Evolutionary conservation across 106 monocot species (phyloP), one percentile per base, ranked within the genome.

Genomic region (Iris macrosiphon): DNA sequence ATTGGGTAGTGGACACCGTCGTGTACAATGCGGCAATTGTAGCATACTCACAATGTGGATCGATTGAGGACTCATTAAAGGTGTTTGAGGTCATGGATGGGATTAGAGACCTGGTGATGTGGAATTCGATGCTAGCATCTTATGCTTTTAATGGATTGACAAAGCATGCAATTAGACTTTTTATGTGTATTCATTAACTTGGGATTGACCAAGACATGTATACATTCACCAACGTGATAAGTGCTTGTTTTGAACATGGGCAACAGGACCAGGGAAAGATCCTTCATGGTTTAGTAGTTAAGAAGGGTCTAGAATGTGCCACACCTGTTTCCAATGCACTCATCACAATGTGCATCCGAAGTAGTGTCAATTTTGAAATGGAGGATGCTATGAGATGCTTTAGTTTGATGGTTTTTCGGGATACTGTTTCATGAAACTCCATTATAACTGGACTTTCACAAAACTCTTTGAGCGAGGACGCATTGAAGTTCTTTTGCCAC

Each of bases 41-140:
- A 0, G 78, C 92, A 0, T 92, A 86, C 35, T 82, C 79, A 0
- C 76, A 70, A 32, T 76, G 82, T 39, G 76, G 76, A 4, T 59
- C 57, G 0, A 25, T 83, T 9, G 46, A 18, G 7, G 92, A 87
- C 4, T 72, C 82, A 0, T 57, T 16, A 53, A 92, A 71, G 49
- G 39, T 86, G 13, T 92, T 82, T 42, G 69, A 64, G 2, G 59
- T 56, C 6, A 82, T 79, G 66, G 60, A 40, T 16, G 56, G 10
- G 0, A 26, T 27, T 21, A 63, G 67, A 49, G 91, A 92, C 27
- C 58, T 74, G 56, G 82, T 86, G 25, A 64, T 74, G 4, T 92
- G 86, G 82, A 92, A 92, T 59, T 79, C 86, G 0, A 54, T 86
- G 75, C 63, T 92, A 27, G 82, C 82, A 13, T 82, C 82, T 45